Conservation (phyloP, 2,329 filamentous ascomycete species). For the Shiraia bambusicola region DNA sequence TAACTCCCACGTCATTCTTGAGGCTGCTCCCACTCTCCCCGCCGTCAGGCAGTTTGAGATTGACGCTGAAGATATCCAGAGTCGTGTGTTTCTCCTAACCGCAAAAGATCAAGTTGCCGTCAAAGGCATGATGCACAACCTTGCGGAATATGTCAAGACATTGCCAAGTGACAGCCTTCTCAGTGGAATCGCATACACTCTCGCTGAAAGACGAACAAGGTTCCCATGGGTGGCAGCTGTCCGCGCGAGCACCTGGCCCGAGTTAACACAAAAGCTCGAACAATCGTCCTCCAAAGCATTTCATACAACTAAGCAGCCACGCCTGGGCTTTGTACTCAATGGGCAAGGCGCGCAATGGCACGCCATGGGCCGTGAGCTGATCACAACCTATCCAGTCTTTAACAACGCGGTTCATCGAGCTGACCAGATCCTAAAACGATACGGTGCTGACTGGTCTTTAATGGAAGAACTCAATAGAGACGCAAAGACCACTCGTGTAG, state of each 20-base stretch:
- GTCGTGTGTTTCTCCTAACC: neutral
- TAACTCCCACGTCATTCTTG: constrained; percentile 15
- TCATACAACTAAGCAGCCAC: neutral
- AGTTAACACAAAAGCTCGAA: neutral
- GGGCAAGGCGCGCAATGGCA: constrained; percentile 41
- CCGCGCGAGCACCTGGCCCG: neutral
- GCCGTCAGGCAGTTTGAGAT: constrained; percentile 5
- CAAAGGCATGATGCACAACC: neutral
- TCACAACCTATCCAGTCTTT: constrained; percentile 5
- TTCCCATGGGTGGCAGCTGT: neutral
- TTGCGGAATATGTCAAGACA: neutral
- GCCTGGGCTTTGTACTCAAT: constrained; percentile 28
- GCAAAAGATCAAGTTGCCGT: neutral
- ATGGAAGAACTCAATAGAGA: constrained; percentile 14
- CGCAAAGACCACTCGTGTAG: constrained; percentile 15
- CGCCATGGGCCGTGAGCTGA: constrained; percentile 1
- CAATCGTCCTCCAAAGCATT: too few relatives aligned
- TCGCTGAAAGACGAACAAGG: neutral
- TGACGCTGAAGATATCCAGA: too few relatives aligned
- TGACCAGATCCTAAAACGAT: constrained; percentile 3
- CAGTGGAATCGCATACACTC: neutral
- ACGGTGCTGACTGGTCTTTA: constrained; percentile 10
- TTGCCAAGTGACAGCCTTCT: neutral
- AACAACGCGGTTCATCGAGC: neutral
- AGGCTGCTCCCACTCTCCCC: constrained; percentile 5